Conservation (phyloP, 1,284 basidiomycete genomes). For the Microbotryum silenes-acaulis region DNA sequence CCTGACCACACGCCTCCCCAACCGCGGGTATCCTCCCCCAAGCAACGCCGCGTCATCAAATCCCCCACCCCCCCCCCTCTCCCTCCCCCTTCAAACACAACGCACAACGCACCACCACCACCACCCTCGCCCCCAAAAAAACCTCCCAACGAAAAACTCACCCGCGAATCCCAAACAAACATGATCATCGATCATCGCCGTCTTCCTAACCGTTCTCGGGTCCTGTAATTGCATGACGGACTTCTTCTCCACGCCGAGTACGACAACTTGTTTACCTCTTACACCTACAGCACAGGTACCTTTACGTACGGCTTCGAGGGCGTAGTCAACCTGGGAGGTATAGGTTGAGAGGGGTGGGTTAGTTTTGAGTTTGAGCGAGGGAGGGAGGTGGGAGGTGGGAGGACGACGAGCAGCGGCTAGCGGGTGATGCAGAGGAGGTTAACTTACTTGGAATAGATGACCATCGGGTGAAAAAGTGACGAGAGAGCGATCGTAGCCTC, state of each 20-base stretch:
- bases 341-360: too few species aligned
- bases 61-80: too few species aligned
- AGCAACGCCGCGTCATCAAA: too few species aligned
- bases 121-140: too few species aligned
- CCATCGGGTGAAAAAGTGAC: constrained; percentile 94
- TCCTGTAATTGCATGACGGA: constrained; percentile 90
- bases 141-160: constrained; percentile 41
- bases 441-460: constrained; percentile 74
- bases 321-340: constrained; percentile 80
- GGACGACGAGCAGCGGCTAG: neutral
- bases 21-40: too few species aligned
- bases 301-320: constrained; percentile 89
- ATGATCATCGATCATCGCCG: constrained; percentile 98
- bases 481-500: constrained; percentile 49
- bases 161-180: constrained; percentile 96
- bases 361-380: too few species aligned
- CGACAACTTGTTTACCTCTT: constrained; percentile 86
- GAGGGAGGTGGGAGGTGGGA: too few species aligned
- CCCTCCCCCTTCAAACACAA: too few species aligned
- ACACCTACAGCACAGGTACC: constrained; percentile 98
- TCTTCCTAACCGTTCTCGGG: constrained; percentile 92
- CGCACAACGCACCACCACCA: too few species aligned
- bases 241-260: constrained; percentile 98
- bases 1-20: too few species aligned
- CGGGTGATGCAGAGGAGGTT: neutral